These are phyloP conservation scores for Beauveria australis DNA, from an alignment of 2,329 filamentous ascomycete genomes.

Conservation along the genomic window DNA sequence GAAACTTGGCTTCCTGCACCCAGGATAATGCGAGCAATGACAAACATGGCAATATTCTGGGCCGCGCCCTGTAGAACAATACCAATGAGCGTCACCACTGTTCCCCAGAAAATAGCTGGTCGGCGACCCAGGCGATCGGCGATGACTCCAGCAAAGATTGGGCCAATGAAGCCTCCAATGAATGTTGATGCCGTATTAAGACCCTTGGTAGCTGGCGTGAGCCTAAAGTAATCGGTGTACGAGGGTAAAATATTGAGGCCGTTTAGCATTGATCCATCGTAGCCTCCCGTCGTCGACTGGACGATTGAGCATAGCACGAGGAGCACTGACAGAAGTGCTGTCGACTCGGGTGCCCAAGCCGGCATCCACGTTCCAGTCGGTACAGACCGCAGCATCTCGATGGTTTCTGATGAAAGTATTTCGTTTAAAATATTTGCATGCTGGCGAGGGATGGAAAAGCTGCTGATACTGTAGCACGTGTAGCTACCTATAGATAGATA, in stretches of 20 bases:
- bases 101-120: constrained; percentile 37
- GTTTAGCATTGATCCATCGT: constrained; percentile 46
- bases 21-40: constrained; percentile 36
- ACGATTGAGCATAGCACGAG: constrained; percentile 36
- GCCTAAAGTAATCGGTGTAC: constrained; percentile 47
- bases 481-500: too few relatives aligned
- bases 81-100: constrained; percentile 31
- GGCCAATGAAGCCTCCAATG: constrained; percentile 40
- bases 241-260: constrained; percentile 49
- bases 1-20: constrained; percentile 37
- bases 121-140: constrained; percentile 35
- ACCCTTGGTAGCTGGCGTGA: constrained; percentile 43
- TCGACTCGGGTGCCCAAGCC: constrained; percentile 37
- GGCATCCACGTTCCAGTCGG: constrained; percentile 38
- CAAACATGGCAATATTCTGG: constrained; percentile 45
- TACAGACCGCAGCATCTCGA: constrained; percentile 3
- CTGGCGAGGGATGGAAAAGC: not conserved
- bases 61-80: constrained; percentile 39
- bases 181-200: constrained; percentile 49
- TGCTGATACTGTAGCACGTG: not conserved
- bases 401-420: not conserved
- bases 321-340: constrained; percentile 28
- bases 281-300: constrained; percentile 29
- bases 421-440: rapidly evolving
- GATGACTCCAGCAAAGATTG: constrained; percentile 31